Conservation (phyloP, 2,329 filamentous ascomycete species). For the Amylocarpus encephaloides region DNA sequence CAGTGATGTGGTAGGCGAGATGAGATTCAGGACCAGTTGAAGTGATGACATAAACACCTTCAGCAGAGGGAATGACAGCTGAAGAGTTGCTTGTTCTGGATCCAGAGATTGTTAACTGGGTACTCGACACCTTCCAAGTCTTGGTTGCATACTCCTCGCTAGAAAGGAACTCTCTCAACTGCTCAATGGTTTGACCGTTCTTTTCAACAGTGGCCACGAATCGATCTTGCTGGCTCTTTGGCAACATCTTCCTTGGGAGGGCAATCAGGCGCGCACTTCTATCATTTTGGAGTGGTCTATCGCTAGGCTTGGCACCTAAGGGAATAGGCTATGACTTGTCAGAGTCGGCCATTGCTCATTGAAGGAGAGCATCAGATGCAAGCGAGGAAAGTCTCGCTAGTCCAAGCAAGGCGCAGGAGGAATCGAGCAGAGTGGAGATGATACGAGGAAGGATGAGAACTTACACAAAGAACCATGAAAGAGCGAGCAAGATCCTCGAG, state of each 20-base stretch:
- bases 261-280: conserved; percentile 66
- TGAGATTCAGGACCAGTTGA: conserved; percentile 66
- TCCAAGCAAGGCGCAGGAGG: too few relatives aligned
- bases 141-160: conserved; percentile 68
- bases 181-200: conserved; percentile 54
- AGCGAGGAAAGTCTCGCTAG: too few relatives aligned
- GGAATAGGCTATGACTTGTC: conserved; percentile 46
- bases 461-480: conserved; percentile 64
- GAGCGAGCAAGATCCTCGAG: conserved; percentile 69
- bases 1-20: conserved; percentile 71
- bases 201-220: conserved; percentile 85
- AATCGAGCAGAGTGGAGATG: too few relatives aligned
- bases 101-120: not conserved
- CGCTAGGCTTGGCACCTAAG: conserved; percentile 59
- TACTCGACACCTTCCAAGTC: conserved; percentile 37
- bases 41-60: conserved; percentile 80
- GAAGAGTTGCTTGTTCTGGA: conserved; percentile 52
- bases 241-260: conserved; percentile 79
- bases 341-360: too few relatives aligned
- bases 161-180: conserved; percentile 65
- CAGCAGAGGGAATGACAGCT: conserved; percentile 68
- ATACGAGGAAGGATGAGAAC: too few relatives aligned
- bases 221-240: conserved; percentile 58
- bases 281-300: conserved; percentile 41
- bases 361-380: too few relatives aligned